Percentiles rank a stretch among this genome's conserved stretches.
Evolutionary conservation across 2,329 filamentous ascomycete species (phyloP).

Genomic region (Clonostachys sp.): DNA sequence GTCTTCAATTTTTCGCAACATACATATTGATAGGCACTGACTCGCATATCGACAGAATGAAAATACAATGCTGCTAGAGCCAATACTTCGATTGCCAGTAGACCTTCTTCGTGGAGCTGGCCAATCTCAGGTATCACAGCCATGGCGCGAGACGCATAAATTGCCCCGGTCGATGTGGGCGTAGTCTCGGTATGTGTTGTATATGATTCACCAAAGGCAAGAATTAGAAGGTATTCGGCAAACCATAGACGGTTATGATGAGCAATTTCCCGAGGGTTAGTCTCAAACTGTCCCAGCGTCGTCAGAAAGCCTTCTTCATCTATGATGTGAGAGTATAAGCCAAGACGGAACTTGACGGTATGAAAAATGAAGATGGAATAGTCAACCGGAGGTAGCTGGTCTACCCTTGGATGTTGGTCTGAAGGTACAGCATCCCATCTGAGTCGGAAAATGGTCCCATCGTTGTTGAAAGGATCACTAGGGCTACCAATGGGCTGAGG

Average conservation of each 20-base stretch:
- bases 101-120: conserved; percentile 17
- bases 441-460: conserved; percentile 1
- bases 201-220: conserved; percentile 24
- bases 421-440: background rate
- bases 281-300: background rate
- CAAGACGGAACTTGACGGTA: conserved; percentile 4
- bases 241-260: conserved; percentile 14
- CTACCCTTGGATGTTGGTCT: background rate
- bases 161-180: conserved; percentile 23
- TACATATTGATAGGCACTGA: conserved; percentile 24
- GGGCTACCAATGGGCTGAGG: background rate
- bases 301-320: conserved; percentile 1
- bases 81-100: conserved; percentile 21
- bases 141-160: conserved; percentile 31
- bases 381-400: background rate
- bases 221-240: conserved; percentile 20
- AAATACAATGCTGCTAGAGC: conserved; percentile 23
- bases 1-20: background rate
- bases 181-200: conserved; percentile 13
- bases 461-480: conserved; percentile 3
- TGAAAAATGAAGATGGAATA: conserved; percentile 3
- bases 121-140: conserved; percentile 28
- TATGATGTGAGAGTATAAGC: conserved; percentile 1
- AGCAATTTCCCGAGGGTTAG: background rate
- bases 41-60: conserved; percentile 26